Percentiles rank a stretch among this genome's conserved stretches.
Evolutionary conservation across 148 eudicot genomes (phyloP).

Genomic region (Simmondsia chinensis): DNA sequence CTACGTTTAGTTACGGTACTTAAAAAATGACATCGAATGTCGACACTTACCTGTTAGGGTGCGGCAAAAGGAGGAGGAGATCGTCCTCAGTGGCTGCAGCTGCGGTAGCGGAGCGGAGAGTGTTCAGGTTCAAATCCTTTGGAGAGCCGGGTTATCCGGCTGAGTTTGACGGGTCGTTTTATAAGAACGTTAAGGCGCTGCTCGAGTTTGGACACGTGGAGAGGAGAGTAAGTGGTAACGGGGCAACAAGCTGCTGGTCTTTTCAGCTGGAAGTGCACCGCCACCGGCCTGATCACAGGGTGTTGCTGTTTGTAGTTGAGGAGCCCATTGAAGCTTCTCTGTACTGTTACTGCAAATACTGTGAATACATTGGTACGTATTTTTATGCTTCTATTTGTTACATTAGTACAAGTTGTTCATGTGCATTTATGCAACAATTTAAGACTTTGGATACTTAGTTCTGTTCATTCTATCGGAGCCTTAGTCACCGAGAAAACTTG

Average conservation of each 20-base stretch:
- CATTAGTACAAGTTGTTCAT: too few relatives aligned
- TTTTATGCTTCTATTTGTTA: background rate
- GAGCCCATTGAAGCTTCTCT: conserved; percentile 60
- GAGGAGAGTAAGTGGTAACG: conserved; percentile 21
- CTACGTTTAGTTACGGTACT: background rate
- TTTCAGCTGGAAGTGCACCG: conserved; percentile 80
- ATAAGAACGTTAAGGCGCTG: conserved; percentile 49
- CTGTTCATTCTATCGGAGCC: too few relatives aligned
- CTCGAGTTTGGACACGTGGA: conserved; percentile 66
- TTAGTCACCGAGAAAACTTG: too few relatives aligned
- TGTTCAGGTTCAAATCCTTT: conserved; percentile 69
- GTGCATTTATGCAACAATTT: too few relatives aligned
- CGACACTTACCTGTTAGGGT: conserved; percentile 26
- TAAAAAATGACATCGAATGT: conserved; percentile 16
- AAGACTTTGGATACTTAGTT: too few relatives aligned
- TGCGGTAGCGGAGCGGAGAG: conserved; percentile 24
- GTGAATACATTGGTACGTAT: conserved; percentile 66
- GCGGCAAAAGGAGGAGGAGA: conserved; percentile 68
- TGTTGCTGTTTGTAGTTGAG: conserved; percentile 62
- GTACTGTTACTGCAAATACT: conserved; percentile 54
- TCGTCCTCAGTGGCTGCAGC: conserved; percentile 10
- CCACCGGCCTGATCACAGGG: conserved; percentile 42
- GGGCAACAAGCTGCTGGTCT: conserved; percentile 60
- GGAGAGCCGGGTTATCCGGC: conserved; percentile 69
- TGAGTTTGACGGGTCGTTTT: conserved; percentile 51